A percentile compares a stretch with the other conserved stretches of the same genome.
Conservation (phyloP, 768 basidiomycete species). For the Pluteus cervinus region DNA sequence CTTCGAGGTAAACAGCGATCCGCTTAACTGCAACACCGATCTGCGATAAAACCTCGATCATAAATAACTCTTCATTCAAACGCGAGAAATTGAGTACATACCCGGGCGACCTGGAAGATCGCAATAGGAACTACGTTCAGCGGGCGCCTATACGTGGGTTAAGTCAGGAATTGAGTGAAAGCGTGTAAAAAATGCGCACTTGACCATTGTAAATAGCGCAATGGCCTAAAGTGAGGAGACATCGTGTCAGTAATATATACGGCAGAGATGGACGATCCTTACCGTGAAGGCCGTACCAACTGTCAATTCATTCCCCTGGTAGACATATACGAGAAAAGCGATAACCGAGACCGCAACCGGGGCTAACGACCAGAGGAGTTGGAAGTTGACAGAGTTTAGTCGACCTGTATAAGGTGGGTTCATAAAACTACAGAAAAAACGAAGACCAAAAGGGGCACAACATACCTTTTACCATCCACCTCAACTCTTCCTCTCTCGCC, state of each 20-base stretch:
- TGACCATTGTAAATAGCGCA: constrained; percentile 79
- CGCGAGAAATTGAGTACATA: constrained; percentile 10
- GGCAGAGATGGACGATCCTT: constrained; percentile 19
- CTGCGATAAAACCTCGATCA: constrained; percentile 19
- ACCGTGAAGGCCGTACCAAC: constrained; percentile 82
- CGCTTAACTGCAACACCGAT: constrained; percentile 63
- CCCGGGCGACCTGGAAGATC: constrained; percentile 71
- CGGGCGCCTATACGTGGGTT: constrained; percentile 37
- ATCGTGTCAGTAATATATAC: background rate
- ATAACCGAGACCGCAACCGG: constrained; percentile 78
- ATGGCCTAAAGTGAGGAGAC: constrained; percentile 42
- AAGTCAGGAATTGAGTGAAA: background rate
- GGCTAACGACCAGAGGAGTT: constrained; percentile 63
- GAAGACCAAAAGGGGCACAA: background rate
- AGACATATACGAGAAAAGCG: constrained; percentile 69
- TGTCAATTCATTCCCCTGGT: constrained; percentile 68
- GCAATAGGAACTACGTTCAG: constrained; percentile 75
- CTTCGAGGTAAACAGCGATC: constrained; percentile 58
- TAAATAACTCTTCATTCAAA: no score
- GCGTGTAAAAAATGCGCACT: constrained; percentile 25
- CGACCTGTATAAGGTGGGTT: constrained; percentile 42
- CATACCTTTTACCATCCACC: constrained; percentile 69
- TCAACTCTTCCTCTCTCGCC: constrained; percentile 62
- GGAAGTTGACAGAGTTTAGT: constrained; percentile 68
- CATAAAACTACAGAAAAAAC: background rate